Conservation (phyloP, 2,329 filamentous ascomycete species). For the Phaeomoniella chlamydospora region DNA sequence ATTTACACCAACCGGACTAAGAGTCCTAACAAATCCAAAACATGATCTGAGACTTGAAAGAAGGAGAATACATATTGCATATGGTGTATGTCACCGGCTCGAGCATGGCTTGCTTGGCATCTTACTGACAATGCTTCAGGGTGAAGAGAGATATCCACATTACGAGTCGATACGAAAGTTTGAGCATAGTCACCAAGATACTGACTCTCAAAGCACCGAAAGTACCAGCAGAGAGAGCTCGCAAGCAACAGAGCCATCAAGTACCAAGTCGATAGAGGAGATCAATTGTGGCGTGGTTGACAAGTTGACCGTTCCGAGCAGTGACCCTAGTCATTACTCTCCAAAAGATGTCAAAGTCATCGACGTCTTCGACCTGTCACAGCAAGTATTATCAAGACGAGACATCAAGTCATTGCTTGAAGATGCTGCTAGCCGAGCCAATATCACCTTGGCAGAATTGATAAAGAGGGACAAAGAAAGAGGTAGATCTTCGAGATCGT, state of each 20-base stretch:
- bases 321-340: neutral
- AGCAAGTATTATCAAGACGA: neutral
- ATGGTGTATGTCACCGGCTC: slow-evolving; percentile 7
- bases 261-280: neutral
- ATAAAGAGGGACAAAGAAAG: slow-evolving; percentile 9
- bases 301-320: neutral
- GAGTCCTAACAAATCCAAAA: slow-evolving; percentile 8
- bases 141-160: slow-evolving; percentile 11
- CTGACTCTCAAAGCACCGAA: slow-evolving; percentile 6
- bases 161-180: slow-evolving; percentile 13
- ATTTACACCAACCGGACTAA: slow-evolving; percentile 10
- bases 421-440: neutral
- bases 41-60: slow-evolving; percentile 8
- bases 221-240: neutral
- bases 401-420: neutral
- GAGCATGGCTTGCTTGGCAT: neutral
- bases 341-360: neutral
- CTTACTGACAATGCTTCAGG: slow-evolving; percentile 2
- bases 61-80: slow-evolving; percentile 10
- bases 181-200: slow-evolving; percentile 8
- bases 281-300: neutral
- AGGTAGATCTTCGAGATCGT: slow-evolving; percentile 11
- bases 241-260: neutral
- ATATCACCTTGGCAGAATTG: slow-evolving; percentile 7
- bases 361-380: neutral